Evolutionary conservation across 345 rosid species (phyloP).

Genomic region (Streptanthus diversifolius): DNA sequence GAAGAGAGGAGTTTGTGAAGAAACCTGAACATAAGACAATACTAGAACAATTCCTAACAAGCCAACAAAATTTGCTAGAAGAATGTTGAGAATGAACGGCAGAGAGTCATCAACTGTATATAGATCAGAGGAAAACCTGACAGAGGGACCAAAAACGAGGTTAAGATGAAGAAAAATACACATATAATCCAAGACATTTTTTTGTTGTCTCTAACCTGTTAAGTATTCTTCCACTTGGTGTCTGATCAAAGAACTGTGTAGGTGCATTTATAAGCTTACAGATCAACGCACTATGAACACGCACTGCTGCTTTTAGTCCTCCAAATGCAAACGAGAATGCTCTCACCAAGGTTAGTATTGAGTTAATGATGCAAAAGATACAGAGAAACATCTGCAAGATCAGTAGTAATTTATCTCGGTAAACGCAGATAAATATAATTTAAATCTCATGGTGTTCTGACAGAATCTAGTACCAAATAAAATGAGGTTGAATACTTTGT

Average conservation of each 20-base stretch:
- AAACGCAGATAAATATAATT: not conserved
- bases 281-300: constrained; percentile 62
- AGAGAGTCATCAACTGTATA: constrained; percentile 96
- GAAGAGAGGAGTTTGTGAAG: constrained; percentile 9
- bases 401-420: not conserved
- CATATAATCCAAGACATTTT: not conserved
- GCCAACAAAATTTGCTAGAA: constrained; percentile 86
- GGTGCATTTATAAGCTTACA: constrained; percentile 77
- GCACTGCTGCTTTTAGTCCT: constrained; percentile 74
- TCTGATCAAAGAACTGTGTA: constrained; percentile 78
- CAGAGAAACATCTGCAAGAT: constrained; percentile 62
- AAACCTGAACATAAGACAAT: constrained; percentile 90
- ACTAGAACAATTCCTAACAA: constrained; percentile 77
- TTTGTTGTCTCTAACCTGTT: constrained; percentile 57
- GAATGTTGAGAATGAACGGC: constrained; percentile 91
- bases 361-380: constrained; percentile 72
- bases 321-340: constrained; percentile 97
- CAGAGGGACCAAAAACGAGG: not conserved
- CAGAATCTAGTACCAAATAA: constrained; percentile 53
- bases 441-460: not conserved
- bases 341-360: constrained; percentile 68
- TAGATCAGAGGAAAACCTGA: constrained; percentile 88
- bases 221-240: constrained; percentile 94
- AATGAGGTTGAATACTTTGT: constrained; percentile 58
- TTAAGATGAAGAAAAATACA: constrained; percentile 13